Conservation (phyloP, 2,329 filamentous ascomycete genomes). For the Talaromyces piceae region DNA sequence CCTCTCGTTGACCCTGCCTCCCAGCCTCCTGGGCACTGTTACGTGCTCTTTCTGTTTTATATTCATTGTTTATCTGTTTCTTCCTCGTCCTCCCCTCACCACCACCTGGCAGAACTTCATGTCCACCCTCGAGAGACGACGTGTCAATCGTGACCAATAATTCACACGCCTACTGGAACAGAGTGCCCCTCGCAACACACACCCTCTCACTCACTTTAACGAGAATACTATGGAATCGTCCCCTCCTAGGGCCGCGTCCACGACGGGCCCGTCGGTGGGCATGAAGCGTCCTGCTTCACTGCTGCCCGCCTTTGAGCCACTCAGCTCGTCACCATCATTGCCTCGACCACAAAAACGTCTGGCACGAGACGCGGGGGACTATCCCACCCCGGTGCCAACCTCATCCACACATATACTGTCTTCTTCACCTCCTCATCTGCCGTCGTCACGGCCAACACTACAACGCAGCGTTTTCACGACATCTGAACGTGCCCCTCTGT, state of each 20-base stretch:
- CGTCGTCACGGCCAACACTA: slow-evolving; percentile 45
- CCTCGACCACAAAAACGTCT: slow-evolving; percentile 42
- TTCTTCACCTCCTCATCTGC: slow-evolving; percentile 65
- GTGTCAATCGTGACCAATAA: slow-evolving; percentile 1
- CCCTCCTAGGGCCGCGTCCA: slow-evolving; percentile 27
- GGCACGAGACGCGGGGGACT: slow-evolving; percentile 44
- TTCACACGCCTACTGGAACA: neutral
- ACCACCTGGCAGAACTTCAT: neutral
- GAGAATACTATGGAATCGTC: slow-evolving; percentile 32
- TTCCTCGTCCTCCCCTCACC: neutral
- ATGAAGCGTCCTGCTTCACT: slow-evolving; percentile 42
- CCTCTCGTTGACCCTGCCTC: slow-evolving; percentile 1
- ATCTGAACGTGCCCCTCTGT: slow-evolving; percentile 76
- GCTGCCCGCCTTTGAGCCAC: slow-evolving; percentile 44
- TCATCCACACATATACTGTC: slow-evolving; percentile 88
- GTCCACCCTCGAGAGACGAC: neutral
- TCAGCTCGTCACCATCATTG: slow-evolving; percentile 42
- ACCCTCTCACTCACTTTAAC: neutral
- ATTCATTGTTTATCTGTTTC: neutral
- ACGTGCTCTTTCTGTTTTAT: neutral
- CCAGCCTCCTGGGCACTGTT: slow-evolving; percentile 10
- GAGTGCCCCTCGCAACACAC: too few relatives aligned
- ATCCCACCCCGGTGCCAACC: slow-evolving; percentile 89
- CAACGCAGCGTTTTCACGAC: slow-evolving; percentile 52
- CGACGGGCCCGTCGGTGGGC: slow-evolving; percentile 27